Evolutionary conservation across 2,329 filamentous ascomycete species (phyloP).

Genomic region (Neospermospora avenae): DNA sequence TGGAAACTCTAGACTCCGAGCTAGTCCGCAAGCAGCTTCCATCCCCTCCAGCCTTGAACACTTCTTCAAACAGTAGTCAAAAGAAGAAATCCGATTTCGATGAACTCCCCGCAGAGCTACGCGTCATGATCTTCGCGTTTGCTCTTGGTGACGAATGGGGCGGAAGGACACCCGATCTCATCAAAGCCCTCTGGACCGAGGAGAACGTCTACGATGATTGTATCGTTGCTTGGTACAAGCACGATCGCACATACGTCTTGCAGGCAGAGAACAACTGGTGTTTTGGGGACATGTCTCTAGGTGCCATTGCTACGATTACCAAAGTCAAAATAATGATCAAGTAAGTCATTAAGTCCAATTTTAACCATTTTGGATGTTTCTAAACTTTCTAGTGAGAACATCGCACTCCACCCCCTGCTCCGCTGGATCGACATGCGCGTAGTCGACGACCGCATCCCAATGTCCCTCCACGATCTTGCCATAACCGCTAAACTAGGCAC

Average conservation of each 20-base stretch:
- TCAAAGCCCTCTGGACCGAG: conserved; percentile 3
- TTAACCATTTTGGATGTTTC: too few relatives aligned
- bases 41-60: not conserved
- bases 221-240: not conserved
- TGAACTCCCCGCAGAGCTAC: not conserved
- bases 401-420: not conserved
- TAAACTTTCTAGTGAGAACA: conserved; percentile 1
- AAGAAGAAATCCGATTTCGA: not conserved
- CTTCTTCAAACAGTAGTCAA: too few relatives aligned
- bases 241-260: not conserved
- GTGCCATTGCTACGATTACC: not conserved
- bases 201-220: not conserved
- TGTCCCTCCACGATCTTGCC: not conserved
- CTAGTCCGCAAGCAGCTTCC: not conserved
- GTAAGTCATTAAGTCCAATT: too few relatives aligned
- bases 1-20: not conserved
- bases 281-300: not conserved
- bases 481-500: not conserved
- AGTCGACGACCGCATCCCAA: not conserved
- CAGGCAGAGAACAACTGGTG: conserved; percentile 3
- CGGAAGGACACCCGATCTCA: conserved; percentile 2
- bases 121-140: not conserved
- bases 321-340: conserved; percentile 2
- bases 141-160: not conserved
- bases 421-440: not conserved